These are phyloP conservation scores for Ophiostoma sp. DNA, from an alignment of 2,329 filamentous ascomycete genomes.

Conservation along the genomic window DNA sequence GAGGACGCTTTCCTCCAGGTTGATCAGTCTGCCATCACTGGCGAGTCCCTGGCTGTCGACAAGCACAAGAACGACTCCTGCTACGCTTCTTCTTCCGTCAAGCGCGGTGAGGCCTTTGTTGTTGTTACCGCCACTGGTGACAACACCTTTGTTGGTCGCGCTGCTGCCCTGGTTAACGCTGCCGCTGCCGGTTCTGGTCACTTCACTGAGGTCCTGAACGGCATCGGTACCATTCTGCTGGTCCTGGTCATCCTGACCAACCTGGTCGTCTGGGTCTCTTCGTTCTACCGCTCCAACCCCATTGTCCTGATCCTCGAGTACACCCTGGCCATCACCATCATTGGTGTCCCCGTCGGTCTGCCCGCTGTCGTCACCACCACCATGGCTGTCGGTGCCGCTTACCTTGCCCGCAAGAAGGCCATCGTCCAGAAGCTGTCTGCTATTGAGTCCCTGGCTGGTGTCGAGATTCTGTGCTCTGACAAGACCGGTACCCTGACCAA, in stretches of 20 bases:
- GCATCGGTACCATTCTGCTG: slow-evolving; percentile 75
- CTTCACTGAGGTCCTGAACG: slow-evolving; percentile 87
- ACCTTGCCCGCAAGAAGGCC: slow-evolving; percentile 86
- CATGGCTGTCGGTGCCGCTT: slow-evolving; percentile 89
- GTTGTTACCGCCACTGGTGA: slow-evolving; percentile 81
- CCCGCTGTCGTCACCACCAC: slow-evolving; percentile 90
- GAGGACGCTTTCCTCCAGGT: slow-evolving; percentile 82
- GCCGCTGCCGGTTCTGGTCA: slow-evolving; percentile 71
- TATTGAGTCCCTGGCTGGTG: slow-evolving; percentile 86
- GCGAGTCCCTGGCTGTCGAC: slow-evolving; percentile 86
- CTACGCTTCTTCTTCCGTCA: slow-evolving; percentile 82
- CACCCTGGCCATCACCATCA: slow-evolving; percentile 83
- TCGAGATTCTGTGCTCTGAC: slow-evolving; percentile 90
- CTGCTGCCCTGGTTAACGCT: slow-evolving; percentile 76
- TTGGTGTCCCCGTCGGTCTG: slow-evolving; percentile 88
- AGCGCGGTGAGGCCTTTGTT: slow-evolving; percentile 81
- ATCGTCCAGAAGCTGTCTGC: slow-evolving; percentile 90
- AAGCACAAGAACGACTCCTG: slow-evolving; percentile 77
- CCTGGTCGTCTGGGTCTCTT: slow-evolving; percentile 77
- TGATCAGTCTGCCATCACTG: slow-evolving; percentile 87
- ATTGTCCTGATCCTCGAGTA: slow-evolving; percentile 77
- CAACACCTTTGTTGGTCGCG: slow-evolving; percentile 83
- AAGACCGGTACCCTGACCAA: slow-evolving; percentile 92
- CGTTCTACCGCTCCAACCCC: slow-evolving; percentile 78
- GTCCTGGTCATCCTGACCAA: slow-evolving; percentile 76